phyloP scores from a whole-genome alignment of 768 basidiomycete species.

The Leccinum imitatum region DNA sequence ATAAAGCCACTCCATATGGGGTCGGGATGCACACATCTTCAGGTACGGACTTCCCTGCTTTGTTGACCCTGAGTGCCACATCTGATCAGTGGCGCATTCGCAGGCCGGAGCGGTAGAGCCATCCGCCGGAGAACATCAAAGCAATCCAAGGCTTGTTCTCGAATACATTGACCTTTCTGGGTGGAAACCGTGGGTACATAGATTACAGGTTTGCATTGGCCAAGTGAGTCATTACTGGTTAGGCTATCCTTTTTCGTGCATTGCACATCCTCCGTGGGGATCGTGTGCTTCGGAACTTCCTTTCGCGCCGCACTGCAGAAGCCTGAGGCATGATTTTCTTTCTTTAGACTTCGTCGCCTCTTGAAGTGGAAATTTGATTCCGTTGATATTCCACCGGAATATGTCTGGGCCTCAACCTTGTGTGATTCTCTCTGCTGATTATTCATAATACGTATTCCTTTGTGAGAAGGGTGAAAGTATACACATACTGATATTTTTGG shows the following conservation, averaged over 20 bases:
- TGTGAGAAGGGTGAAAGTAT: background rate
- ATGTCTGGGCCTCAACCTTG: conserved; percentile 1
- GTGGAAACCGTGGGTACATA: conserved; percentile 60
- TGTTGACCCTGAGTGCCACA: conserved; percentile 22
- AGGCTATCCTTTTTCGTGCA: conserved; percentile 10
- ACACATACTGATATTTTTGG: conserved; percentile 21
- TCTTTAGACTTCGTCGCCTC: conserved; percentile 21
- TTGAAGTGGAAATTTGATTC: conserved; percentile 12
- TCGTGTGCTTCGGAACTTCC: conserved; percentile 9
- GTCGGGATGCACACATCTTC: conserved; percentile 63
- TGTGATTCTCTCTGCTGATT: conserved; percentile 2
- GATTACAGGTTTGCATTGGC: conserved; percentile 60
- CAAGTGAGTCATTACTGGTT: conserved; percentile 44
- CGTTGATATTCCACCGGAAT: background rate
- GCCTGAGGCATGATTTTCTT: conserved; percentile 18
- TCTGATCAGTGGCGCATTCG: conserved; percentile 24
- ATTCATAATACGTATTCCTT: conserved; percentile 3
- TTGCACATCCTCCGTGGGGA: conserved; percentile 6
- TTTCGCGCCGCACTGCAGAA: conserved; percentile 7
- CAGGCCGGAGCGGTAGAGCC: conserved; percentile 56
- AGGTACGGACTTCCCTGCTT: conserved; percentile 37
- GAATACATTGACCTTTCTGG: conserved; percentile 55
- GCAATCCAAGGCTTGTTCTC: conserved; percentile 52
- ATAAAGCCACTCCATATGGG: conserved; percentile 58
- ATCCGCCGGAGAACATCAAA: conserved; percentile 36